These are phyloP conservation scores for Phaeotremella skinneri DNA, from an alignment of 768 basidiomycete species.

Conservation along the genomic window DNA sequence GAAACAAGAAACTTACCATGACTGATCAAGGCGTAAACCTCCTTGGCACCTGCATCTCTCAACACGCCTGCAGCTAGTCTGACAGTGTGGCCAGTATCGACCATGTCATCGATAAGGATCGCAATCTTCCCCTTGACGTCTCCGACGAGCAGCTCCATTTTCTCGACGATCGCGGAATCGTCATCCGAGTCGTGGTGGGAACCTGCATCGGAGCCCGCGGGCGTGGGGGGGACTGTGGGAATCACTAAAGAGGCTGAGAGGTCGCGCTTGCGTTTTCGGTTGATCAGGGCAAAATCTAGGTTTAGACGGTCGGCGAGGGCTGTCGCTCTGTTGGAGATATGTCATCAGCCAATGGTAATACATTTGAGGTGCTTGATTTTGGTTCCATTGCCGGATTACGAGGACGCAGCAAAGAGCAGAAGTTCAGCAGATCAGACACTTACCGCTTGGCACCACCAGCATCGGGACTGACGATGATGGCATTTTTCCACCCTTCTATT, in stretches of 20 bases:
- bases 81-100: constrained; percentile 62
- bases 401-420: background rate
- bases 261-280: constrained; percentile 85
- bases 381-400: background rate
- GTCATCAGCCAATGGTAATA: background rate
- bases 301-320: constrained; percentile 94
- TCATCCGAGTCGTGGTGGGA: constrained; percentile 33
- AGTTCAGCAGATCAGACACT: background rate
- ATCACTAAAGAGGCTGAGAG: constrained; percentile 25
- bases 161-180: constrained; percentile 37
- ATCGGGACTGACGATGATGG: constrained; percentile 96
- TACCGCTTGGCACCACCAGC: constrained; percentile 98
- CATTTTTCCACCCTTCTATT: constrained; percentile 71
- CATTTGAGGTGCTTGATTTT: background rate
- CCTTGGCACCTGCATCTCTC: constrained; percentile 78
- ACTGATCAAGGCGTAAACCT: constrained; percentile 88
- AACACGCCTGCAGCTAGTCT: constrained; percentile 86
- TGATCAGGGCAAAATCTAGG: constrained; percentile 97
- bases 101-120: constrained; percentile 96
- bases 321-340: constrained; percentile 66
- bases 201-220: constrained; percentile 36
- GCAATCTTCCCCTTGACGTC: constrained; percentile 75
- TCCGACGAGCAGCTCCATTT: constrained; percentile 68
- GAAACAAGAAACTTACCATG: constrained; percentile 56
- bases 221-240: constrained; percentile 44